Evolutionary conservation across 2,329 filamentous ascomycete genomes (phyloP).

Genomic region (Apiospora rasikravindrae): DNA sequence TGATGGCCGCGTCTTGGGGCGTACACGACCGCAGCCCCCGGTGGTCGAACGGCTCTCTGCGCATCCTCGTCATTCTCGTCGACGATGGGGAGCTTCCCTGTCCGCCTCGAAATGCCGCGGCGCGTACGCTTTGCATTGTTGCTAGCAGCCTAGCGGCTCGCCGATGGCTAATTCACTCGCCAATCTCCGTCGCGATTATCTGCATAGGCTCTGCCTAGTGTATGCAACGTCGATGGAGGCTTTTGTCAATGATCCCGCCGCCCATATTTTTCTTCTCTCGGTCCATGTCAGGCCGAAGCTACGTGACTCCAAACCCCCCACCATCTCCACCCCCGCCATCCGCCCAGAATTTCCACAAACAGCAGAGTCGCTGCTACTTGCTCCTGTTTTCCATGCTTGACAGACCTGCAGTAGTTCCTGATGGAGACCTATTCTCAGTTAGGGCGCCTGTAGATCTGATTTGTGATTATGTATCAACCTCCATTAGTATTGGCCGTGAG

Average conservation of each 20-base stretch:
- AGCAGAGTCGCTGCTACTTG: not conserved
- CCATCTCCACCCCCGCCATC: conserved; percentile 17
- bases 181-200: too few relatives aligned
- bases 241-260: not conserved
- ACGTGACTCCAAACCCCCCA: not conserved
- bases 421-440: not conserved
- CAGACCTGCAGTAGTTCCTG: not conserved
- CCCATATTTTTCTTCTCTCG: not conserved
- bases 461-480: not conserved
- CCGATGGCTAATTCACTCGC: too few relatives aligned
- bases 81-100: too few relatives aligned
- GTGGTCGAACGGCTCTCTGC: too few relatives aligned
- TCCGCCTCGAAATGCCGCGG: too few relatives aligned
- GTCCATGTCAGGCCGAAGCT: conserved; percentile 14
- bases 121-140: too few relatives aligned
- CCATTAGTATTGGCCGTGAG: not conserved
- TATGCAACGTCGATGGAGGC: not conserved
- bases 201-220: not conserved
- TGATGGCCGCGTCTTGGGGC: too few relatives aligned
- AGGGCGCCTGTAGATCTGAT: not conserved
- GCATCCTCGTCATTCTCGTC: too few relatives aligned
- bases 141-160: too few relatives aligned
- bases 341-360: conserved; percentile 26
- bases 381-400: not conserved
- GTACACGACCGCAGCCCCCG: too few relatives aligned